Evolutionary conservation across 495 filamentous ascomycete genomes (phyloP).

Genomic region (Neurospora sp.): DNA sequence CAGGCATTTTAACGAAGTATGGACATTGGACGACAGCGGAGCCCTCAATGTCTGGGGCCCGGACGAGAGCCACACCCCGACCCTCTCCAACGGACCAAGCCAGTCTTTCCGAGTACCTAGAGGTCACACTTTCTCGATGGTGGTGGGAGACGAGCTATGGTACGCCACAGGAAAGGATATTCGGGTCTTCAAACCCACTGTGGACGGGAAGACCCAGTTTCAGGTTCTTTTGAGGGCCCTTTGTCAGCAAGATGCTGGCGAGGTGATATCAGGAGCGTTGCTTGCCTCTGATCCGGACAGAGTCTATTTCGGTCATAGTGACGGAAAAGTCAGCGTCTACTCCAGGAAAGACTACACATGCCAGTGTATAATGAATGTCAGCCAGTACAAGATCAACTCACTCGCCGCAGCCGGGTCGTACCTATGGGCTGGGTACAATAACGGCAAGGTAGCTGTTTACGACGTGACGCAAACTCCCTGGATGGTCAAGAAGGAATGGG

Average conservation of each 20-base stretch:
- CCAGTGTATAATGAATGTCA: slow-evolving; percentile 68
- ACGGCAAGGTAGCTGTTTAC: slow-evolving; percentile 91
- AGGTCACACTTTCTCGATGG: slow-evolving; percentile 80
- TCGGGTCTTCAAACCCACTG: slow-evolving; percentile 66
- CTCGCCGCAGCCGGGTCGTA: slow-evolving; percentile 72
- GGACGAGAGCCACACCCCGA: slow-evolving; percentile 64
- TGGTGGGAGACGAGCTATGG: slow-evolving; percentile 74
- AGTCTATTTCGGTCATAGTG: slow-evolving; percentile 83
- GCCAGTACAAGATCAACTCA: slow-evolving; percentile 90
- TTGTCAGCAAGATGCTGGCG: slow-evolving; percentile 55
- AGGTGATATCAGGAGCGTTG: slow-evolving; percentile 78
- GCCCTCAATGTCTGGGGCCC: slow-evolving; percentile 81
- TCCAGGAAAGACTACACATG: slow-evolving; percentile 65
- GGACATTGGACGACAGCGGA: slow-evolving; percentile 88
- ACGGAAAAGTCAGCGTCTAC: slow-evolving; percentile 91
- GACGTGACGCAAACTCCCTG: slow-evolving; percentile 75
- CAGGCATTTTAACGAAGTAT: slow-evolving; percentile 79
- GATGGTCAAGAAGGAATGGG: slow-evolving; percentile 89
- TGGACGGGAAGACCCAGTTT: slow-evolving; percentile 54
- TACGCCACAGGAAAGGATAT: slow-evolving; percentile 82
- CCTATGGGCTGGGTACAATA: slow-evolving; percentile 92
- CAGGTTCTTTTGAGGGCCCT: slow-evolving; percentile 62
- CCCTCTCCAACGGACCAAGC: slow-evolving; percentile 52
- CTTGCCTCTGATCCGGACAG: slow-evolving; percentile 65
- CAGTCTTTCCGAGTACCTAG: slow-evolving; percentile 61